Evolutionary conservation across 768 basidiomycete genomes (phyloP).

Genomic region (Amanita subjunquillea): DNA sequence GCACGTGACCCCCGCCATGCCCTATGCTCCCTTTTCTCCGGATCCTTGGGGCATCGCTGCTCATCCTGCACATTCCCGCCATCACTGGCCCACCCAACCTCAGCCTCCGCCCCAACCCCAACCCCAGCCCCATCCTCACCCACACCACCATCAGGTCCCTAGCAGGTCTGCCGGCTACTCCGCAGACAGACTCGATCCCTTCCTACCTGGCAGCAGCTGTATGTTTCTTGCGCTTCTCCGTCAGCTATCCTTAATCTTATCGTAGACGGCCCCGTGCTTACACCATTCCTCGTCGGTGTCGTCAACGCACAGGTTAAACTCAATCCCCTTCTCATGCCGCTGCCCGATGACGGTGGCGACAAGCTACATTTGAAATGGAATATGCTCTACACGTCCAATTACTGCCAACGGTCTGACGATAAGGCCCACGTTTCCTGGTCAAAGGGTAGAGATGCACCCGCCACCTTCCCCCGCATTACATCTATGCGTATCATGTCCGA

Average conservation of each 20-base stretch:
- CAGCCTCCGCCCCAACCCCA: slow-evolving; percentile 5
- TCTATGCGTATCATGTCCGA: slow-evolving; percentile 43
- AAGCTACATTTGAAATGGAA: slow-evolving; percentile 58
- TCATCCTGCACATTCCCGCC: not conserved
- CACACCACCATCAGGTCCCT: not conserved
- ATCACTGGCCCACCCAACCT: slow-evolving; percentile 2
- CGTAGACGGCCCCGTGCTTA: slow-evolving; percentile 62
- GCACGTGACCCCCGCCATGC: not conserved
- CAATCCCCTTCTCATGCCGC: slow-evolving; percentile 53
- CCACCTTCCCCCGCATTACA: slow-evolving; percentile 51
- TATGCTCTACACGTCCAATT: slow-evolving; percentile 55
- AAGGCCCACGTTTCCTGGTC: slow-evolving; percentile 53
- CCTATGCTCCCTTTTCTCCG: slow-evolving; percentile 1
- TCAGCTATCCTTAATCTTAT: slow-evolving; percentile 7
- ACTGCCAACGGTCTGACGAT: slow-evolving; percentile 56
- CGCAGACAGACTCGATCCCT: slow-evolving; percentile 17
- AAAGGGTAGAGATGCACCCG: slow-evolving; percentile 51
- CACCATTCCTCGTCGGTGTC: slow-evolving; percentile 42
- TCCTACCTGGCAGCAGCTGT: slow-evolving; percentile 24
- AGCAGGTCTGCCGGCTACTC: slow-evolving; percentile 10
- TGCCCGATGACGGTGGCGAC: slow-evolving; percentile 26
- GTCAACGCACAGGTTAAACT: slow-evolving; percentile 37
- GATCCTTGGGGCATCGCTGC: slow-evolving; percentile 4
- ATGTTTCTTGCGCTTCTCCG: slow-evolving; percentile 9
- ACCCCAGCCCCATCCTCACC: slow-evolving; percentile 5